phyloP scores from a whole-genome alignment of 768 basidiomycete genomes.

The Lepiota brunneoincarnata region DNA sequence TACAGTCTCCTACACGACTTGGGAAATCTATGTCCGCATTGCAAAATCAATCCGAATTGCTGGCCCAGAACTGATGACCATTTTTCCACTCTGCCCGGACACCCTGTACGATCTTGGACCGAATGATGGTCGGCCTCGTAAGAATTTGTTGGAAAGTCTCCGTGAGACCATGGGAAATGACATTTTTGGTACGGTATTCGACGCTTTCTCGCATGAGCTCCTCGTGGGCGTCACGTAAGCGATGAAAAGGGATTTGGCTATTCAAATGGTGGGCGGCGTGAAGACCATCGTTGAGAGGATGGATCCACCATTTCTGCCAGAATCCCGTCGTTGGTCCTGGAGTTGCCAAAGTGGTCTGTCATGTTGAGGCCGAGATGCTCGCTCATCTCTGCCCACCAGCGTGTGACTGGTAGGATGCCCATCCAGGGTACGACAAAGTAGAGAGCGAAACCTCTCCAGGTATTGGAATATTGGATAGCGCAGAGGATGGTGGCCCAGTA shows the following conservation, averaged over 20 bases:
- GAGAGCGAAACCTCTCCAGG: constrained; percentile 4
- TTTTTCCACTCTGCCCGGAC: constrained; percentile 2
- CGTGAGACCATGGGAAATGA: constrained; percentile 3
- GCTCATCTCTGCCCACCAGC: constrained; percentile 7
- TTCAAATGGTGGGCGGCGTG: constrained; percentile 7
- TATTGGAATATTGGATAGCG: neutral
- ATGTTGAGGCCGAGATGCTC: constrained; percentile 10
- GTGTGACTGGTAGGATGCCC: neutral
- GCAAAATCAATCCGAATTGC: neutral
- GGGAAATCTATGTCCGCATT: too few species aligned
- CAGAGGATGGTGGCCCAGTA: constrained; percentile 1
- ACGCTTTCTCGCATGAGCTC: constrained; percentile 1
- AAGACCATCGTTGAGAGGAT: constrained; percentile 5
- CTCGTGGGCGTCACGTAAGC: constrained; percentile 1
- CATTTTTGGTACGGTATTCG: constrained; percentile 1
- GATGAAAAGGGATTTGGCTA: constrained; percentile 7
- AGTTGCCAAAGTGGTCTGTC: constrained; percentile 8
- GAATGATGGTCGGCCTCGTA: neutral
- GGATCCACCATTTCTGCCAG: constrained; percentile 9
- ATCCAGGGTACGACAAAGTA: constrained; percentile 8
- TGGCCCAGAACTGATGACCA: constrained; percentile 6
- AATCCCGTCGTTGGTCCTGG: constrained; percentile 6
- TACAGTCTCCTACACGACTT: too few species aligned
- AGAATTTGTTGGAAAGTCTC: constrained; percentile 6
- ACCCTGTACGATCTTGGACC: neutral